Evolutionary conservation across 352 stramenopile genomes (phyloP), one percentile per base, ranked within the genome.

Genomic region (Globisporangium echinulatum): DNA sequence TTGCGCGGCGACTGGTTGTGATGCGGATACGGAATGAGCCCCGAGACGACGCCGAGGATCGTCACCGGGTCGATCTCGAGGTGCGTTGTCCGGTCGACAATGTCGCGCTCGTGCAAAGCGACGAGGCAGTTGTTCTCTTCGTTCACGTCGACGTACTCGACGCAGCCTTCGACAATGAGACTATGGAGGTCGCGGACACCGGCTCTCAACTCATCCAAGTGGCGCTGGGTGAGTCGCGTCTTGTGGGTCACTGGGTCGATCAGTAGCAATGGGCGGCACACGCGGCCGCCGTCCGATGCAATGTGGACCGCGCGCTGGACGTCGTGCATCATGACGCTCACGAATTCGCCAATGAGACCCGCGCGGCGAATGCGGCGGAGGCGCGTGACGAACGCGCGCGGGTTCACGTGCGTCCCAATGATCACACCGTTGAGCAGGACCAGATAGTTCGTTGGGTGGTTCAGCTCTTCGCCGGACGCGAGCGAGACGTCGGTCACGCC

Each of bases 121-220:
- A 99, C 97, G 47, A 99, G 78, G 70, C 97, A 99, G 62, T 99
- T 99, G 77, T 99, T 99, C 71, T 99, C 97, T 81, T 99, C 98
- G 70, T 99, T 99, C 62, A 99, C 97, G 74, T 99, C 98, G 36
- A 99, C 93, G 77, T 99, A 99, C 70, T 99, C 98, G 40, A 99
- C 96, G 44, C 98, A 92, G 17, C 97, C 97, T 67, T 98, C 81
- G 39, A 93, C 77, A 60, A 97, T 92, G n/a, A 97, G 64, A 58
- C 77, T 85, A 64, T 83, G 74, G 55, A 97, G 81, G 49, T 90
- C 72, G 15, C 86, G 82, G 33, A 88, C 77, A 36, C 83, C 82
- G 14, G 82, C 75, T 40, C 75, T 82, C 52, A 98, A 67, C 57
- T 97, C 85, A 15, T 98, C 91, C 52, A 99, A 69, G 60, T 99